These are phyloP conservation scores for Pistacia atlantica DNA, from an alignment of 345 rosid genomes.

Conservation along the genomic window DNA sequence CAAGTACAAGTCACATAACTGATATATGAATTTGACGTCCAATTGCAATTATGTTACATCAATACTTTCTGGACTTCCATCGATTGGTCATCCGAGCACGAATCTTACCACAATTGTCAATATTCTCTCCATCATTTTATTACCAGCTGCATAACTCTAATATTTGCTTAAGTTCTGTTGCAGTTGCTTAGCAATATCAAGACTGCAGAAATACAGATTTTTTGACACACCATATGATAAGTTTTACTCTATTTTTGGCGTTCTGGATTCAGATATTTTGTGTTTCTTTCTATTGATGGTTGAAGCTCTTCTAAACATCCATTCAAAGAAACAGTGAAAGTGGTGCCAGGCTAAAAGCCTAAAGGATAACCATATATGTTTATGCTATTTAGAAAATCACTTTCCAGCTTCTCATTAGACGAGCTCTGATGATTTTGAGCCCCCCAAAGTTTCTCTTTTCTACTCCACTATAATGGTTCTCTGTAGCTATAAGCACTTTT, in stretches of 20 bases:
- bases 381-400: neutral
- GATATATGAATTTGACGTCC: slow-evolving; percentile 1
- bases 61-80: neutral
- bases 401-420: no score
- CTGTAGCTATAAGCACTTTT: neutral
- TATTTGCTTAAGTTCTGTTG: no score
- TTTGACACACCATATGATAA: no score
- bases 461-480: slow-evolving; percentile 16
- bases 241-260: no score
- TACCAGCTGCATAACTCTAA: neutral
- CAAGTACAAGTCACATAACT: neutral
- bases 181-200: no score
- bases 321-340: neutral
- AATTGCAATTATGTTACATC: neutral
- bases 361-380: neutral
- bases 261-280: neutral
- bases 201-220: no score
- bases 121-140: neutral
- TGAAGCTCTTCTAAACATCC: neutral
- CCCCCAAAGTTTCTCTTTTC: slow-evolving; percentile 22
- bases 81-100: neutral
- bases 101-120: neutral
- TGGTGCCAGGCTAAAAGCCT: slow-evolving; percentile 15
- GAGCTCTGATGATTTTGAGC: slow-evolving; percentile 14
- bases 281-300: neutral